Evolutionary conservation across 176 grass and related monocot genomes (phyloP).

Genomic region (Carex pumila): DNA sequence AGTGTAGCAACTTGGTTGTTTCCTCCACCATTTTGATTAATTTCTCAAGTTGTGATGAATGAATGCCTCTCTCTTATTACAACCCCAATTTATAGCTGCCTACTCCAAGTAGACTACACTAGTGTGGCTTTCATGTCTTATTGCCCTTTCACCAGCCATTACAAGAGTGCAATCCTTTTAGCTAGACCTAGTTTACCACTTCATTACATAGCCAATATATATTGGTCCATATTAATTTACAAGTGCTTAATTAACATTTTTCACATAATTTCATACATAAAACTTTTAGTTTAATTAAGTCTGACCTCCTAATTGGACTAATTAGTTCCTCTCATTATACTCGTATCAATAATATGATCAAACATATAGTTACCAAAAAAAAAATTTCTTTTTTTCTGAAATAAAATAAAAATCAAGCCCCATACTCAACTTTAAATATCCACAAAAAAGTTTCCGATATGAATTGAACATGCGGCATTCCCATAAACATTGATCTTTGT

Average conservation of each 20-base stretch:
- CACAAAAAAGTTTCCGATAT: no score
- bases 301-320: background rate
- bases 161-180: constrained; percentile 4
- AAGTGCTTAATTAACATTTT: background rate
- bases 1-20: constrained; percentile 20
- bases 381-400: no score
- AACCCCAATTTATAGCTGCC: constrained; percentile 16
- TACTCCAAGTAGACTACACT: background rate
- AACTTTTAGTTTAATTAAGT: background rate
- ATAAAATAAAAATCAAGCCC: no score
- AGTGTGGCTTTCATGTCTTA: constrained; percentile 17
- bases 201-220: background rate
- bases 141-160: constrained; percentile 22
- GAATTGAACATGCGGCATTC: no score
- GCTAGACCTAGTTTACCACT: constrained; percentile 9
- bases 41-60: background rate
- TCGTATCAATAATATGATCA: background rate
- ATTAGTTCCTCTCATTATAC: background rate
- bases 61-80: background rate
- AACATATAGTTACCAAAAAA: no score
- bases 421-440: no score
- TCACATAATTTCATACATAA: background rate
- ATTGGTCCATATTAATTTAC: no score
- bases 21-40: constrained; percentile 5
- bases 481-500: no score